phyloP scores from a whole-genome alignment of 306 rosid genomes.

The Fragaria vesca region DNA sequence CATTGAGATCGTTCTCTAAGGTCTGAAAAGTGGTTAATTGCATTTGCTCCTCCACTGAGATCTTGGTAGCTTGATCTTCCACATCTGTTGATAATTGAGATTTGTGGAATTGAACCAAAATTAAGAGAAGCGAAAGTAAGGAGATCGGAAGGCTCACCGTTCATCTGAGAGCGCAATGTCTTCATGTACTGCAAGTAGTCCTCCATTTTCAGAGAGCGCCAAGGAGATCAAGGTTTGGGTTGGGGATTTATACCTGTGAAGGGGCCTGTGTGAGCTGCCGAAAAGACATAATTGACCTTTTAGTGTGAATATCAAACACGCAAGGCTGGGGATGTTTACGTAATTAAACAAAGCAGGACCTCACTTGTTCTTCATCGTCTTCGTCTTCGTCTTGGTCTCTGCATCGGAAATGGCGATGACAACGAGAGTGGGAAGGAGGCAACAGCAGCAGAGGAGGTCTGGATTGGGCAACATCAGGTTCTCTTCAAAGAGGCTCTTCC shows the following conservation, averaged over 20 bases:
- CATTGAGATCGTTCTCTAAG: conserved; percentile 54
- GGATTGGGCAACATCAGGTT: conserved; percentile 18
- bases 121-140: background rate
- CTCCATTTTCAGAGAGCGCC: conserved; percentile 53
- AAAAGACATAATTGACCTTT: background rate
- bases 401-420: conserved; percentile 20
- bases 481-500: conserved; percentile 39
- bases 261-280: background rate
- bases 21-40: conserved; percentile 55
- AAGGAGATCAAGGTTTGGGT: background rate
- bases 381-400: background rate
- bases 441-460: conserved; percentile 3
- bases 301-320: accelerated
- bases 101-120: background rate
- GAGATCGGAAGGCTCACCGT: conserved; percentile 46
- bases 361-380: background rate
- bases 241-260: background rate
- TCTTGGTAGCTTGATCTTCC: conserved; percentile 84
- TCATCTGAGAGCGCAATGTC: conserved; percentile 82
- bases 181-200: conserved; percentile 79
- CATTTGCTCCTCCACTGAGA: conserved; percentile 78
- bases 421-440: conserved; percentile 37
- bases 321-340: background rate
- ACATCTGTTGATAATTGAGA: conserved; percentile 43
- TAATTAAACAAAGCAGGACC: background rate